Evolutionary conservation across 2,329 filamentous ascomycete genomes (phyloP).

Genomic region (Penicillium sp.): DNA sequence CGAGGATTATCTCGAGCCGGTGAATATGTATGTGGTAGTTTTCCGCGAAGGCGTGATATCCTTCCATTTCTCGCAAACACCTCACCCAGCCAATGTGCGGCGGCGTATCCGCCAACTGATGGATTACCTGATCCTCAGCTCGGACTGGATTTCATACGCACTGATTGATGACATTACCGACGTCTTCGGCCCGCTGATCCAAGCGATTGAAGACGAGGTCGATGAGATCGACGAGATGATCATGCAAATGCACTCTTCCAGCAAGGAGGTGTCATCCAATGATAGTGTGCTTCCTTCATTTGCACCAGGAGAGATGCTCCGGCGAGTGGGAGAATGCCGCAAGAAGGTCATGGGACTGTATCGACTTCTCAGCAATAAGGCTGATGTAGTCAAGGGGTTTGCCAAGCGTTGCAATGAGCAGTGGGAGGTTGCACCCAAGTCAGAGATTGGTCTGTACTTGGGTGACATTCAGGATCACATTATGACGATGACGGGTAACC

Average conservation of each 20-base stretch:
- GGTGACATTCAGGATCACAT: constrained; percentile 99
- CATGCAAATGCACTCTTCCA: constrained; percentile 69
- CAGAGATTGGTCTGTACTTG: constrained; percentile 94
- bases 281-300: constrained; percentile 37
- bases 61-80: constrained; percentile 96
- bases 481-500: constrained; percentile 95
- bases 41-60: constrained; percentile 94
- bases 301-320: constrained; percentile 77
- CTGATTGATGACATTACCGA: constrained; percentile 99
- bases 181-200: constrained; percentile 88
- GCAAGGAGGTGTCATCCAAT: constrained; percentile 38
- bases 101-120: constrained; percentile 88
- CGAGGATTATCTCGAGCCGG: constrained; percentile 87
- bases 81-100: constrained; percentile 93
- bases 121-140: constrained; percentile 88
- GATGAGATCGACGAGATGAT: constrained; percentile 96
- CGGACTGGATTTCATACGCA: constrained; percentile 98
- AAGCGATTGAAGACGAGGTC: constrained; percentile 91
- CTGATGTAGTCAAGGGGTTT: constrained; percentile 98
- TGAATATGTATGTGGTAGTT: constrained; percentile 97
- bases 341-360: constrained; percentile 98
- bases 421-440: constrained; percentile 92
- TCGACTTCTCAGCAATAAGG: constrained; percentile 90
- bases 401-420: constrained; percentile 97
- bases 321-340: constrained; percentile 86